Percentiles rank a stretch among this genome's conserved stretches.
phyloP scores from a whole-genome alignment of 306 rosid species.

The Acacia melanoxylon region DNA sequence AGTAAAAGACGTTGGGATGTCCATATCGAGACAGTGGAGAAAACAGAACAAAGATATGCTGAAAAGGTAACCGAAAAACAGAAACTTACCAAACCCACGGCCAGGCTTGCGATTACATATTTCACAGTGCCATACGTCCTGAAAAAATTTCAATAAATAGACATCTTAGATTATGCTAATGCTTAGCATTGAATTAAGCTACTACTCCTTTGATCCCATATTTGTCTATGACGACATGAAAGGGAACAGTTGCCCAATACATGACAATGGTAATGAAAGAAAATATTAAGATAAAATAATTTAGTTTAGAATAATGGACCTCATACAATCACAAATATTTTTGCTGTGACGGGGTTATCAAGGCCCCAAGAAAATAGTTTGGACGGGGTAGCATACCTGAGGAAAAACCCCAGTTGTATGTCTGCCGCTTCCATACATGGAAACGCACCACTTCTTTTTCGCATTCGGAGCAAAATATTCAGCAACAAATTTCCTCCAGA shows the following conservation, averaged over 20 bases:
- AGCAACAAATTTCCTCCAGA: constrained; percentile 96
- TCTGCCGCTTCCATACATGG: constrained; percentile 92
- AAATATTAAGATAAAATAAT: constrained; percentile 25
- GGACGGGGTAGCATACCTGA: constrained; percentile 66
- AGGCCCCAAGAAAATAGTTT: constrained; percentile 32
- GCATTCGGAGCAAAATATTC: constrained; percentile 93
- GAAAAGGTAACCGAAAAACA: constrained; percentile 15
- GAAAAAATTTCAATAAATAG: constrained; percentile 37
- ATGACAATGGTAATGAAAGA: constrained; percentile 2
- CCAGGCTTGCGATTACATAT: constrained; percentile 95
- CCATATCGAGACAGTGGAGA: neutral
- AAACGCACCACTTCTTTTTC: constrained; percentile 98
- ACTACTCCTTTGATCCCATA: constrained; percentile 12
- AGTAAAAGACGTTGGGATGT: neutral
- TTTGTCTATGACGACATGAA: constrained; percentile 1
- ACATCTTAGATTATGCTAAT: constrained; percentile 16
- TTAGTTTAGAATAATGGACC: constrained; percentile 13
- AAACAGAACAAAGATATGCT: neutral
- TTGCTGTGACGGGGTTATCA: constrained; percentile 36
- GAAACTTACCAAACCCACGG: constrained; percentile 86
- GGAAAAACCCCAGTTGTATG: constrained; percentile 97
- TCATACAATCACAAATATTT: constrained; percentile 32
- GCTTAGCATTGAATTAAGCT: neutral
- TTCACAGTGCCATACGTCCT: constrained; percentile 94
- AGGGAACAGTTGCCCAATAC: neutral